phyloP scores from a whole-genome alignment of 164 flowering plant genomes.

The Macadamia tetraphylla region DNA sequence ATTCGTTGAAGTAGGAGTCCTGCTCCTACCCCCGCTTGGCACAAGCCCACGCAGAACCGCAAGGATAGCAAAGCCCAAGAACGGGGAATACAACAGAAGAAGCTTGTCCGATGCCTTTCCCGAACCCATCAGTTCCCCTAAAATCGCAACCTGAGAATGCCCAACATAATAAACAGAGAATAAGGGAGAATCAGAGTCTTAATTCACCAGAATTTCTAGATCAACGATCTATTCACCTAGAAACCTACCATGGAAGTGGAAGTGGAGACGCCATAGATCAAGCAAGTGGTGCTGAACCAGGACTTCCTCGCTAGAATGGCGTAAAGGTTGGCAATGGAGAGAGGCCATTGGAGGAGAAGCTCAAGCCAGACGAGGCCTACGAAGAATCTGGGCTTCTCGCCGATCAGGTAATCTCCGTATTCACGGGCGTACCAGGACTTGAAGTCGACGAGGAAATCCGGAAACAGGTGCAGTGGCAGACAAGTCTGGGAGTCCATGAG shows the following conservation, averaged over 20 bases:
- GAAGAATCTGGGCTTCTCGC: conserved; percentile 64
- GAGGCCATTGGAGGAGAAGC: conserved; percentile 69
- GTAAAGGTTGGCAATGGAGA: conserved; percentile 44
- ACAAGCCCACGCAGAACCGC: conserved; percentile 60
- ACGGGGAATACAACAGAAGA: conserved; percentile 47
- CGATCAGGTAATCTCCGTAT: conserved; percentile 48
- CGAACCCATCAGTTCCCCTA: conserved; percentile 48
- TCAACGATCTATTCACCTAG: neutral
- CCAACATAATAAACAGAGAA: neutral
- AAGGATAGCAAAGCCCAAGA: conserved; percentile 43
- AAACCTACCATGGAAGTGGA: conserved; percentile 47
- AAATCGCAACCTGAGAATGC: conserved; percentile 39
- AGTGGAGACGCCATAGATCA: conserved; percentile 59
- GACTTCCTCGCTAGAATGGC: conserved; percentile 34
- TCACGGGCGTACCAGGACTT: conserved; percentile 35
- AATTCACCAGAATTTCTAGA: neutral
- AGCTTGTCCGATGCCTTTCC: conserved; percentile 53
- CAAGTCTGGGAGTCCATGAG: conserved; percentile 52
- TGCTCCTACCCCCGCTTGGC: conserved; percentile 17
- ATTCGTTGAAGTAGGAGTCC: conserved; percentile 8
- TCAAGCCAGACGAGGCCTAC: conserved; percentile 55
- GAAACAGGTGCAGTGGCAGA: conserved; percentile 40
- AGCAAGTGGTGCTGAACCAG: conserved; percentile 59
- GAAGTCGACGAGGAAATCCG: conserved; percentile 38
- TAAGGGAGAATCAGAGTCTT: neutral